Evolutionary conservation across 768 basidiomycete species (phyloP).

Genomic region (Kwoniella europaea): DNA sequence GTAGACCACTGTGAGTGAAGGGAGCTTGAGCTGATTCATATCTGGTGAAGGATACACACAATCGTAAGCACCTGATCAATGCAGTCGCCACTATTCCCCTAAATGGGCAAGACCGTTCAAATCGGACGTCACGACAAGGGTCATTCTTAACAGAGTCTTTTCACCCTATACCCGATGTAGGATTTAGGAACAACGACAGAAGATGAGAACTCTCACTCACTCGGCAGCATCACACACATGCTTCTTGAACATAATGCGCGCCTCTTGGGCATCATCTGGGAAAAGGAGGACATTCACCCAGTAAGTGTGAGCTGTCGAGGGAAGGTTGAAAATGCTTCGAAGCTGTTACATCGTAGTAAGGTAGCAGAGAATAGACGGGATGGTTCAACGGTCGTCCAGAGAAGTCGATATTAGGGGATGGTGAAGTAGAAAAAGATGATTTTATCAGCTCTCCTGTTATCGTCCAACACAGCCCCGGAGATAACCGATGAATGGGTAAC

Average conservation of each 20-base stretch:
- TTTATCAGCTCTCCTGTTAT: background rate
- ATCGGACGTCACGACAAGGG: background rate
- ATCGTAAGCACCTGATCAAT: background rate
- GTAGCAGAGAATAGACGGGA: background rate
- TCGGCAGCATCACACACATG: slow-evolving; percentile 51
- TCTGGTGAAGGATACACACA: slow-evolving; percentile 27
- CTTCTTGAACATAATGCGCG: slow-evolving; percentile 55
- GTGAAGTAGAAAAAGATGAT: background rate
- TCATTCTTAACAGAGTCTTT: background rate
- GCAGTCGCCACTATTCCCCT: slow-evolving; percentile 1
- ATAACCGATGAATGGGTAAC: background rate
- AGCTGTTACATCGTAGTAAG: slow-evolving; percentile 27
- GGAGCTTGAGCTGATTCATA: slow-evolving; percentile 50
- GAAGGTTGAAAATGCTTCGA: slow-evolving; percentile 51
- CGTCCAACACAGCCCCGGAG: slow-evolving; percentile 1
- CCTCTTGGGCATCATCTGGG: slow-evolving; percentile 45
- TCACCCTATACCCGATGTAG: background rate
- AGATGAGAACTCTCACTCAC: slow-evolving; percentile 37
- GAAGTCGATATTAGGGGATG: background rate
- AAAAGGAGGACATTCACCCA: slow-evolving; percentile 54
- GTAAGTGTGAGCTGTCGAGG: slow-evolving; percentile 48
- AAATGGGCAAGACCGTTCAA: background rate
- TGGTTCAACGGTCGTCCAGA: background rate
- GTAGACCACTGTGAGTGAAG: slow-evolving; percentile 35
- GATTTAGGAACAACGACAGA: background rate